Evolutionary conservation across 495 filamentous ascomycete species (phyloP), one percentile per base, ranked within the genome.

Genomic region (Thermothielavioides terrestris): DNA sequence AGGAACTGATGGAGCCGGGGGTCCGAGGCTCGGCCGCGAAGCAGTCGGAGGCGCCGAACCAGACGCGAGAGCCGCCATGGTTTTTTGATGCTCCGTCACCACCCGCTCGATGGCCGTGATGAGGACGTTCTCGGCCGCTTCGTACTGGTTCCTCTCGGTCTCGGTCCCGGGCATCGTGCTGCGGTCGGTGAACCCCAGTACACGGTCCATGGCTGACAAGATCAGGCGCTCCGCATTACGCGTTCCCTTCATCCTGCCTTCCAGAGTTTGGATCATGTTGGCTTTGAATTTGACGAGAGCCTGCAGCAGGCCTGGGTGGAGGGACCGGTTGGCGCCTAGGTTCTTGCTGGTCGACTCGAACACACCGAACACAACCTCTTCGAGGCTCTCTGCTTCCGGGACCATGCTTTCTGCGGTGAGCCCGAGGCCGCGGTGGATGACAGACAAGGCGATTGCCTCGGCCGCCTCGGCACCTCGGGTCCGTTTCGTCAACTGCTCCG

Each of bases 131-230:
- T 66, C 65, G 9, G 63, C 61, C 12, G 49, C 52, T 6, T 53
- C 52, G 36, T 46, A 57, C 46, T 64, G 44, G 31, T 54, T 54
- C 44, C 37, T 62, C 23, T 62, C 53, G 0, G 50, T 23, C 22
- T 61, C 60, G 39, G 43, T 46, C 17, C 50, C 59, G 14, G 52
- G 50, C 52, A 60, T 59, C 5, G 51, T 62, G 42, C 58, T 68
- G 22, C 53, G 47, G 28, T 69, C 61, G 1, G 54, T 34, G 30
- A 69, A 62, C 12, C 66, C 66, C 17, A 69, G 50, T n/a, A 62
- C 63, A 2, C 65, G 63, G 26, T 66, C 59, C n/a, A 68, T 56
- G 6, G 66, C 65, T 6, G 65, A 68, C 26, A 69, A 36, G 4
- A 68, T 52, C 54, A 69, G 37, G 39, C 52, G 56, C 48, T 68